These are phyloP conservation scores for Monilinia aucupariae DNA, from an alignment of 2,329 filamentous ascomycete species.

Conservation along the genomic window DNA sequence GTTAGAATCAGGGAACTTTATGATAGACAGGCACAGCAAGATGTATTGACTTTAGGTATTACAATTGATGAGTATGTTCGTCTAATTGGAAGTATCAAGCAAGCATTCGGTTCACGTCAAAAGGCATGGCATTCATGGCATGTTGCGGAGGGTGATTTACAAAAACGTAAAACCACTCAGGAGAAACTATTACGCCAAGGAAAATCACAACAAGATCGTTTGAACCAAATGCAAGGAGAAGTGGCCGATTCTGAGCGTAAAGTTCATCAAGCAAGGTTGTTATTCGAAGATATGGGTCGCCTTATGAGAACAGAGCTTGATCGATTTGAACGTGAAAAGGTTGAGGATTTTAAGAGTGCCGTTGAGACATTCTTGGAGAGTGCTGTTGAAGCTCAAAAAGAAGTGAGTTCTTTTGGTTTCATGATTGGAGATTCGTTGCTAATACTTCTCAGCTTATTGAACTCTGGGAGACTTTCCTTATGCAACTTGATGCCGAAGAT, in stretches of 20 bases:
- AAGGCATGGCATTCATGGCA: conserved; percentile 97
- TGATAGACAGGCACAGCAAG: conserved; percentile 93
- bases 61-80: conserved; percentile 98
- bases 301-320: conserved; percentile 89
- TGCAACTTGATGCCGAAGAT: conserved; percentile 92
- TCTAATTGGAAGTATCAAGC: conserved; percentile 90
- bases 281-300: conserved; percentile 97
- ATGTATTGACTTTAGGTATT: conserved; percentile 91
- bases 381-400: conserved; percentile 95
- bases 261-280: conserved; percentile 78
- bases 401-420: conserved; percentile 53
- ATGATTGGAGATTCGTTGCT: neutral
- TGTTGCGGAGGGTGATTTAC: conserved; percentile 78
- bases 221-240: conserved; percentile 88
- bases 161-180: conserved; percentile 82
- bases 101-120: conserved; percentile 84
- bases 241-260: conserved; percentile 92
- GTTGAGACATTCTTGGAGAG: conserved; percentile 97
- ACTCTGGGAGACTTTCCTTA: conserved; percentile 96
- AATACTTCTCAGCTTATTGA: conserved; percentile 55
- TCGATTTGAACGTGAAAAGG: conserved; percentile 92
- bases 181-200: conserved; percentile 95
- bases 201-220: conserved; percentile 88
- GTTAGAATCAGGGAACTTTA: conserved; percentile 92
- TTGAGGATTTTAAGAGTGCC: conserved; percentile 97